A percentile compares a stretch with the other conserved stretches of the same genome.
Evolutionary conservation across 108 stramenopile species (phyloP).

Genomic region (Fragilaria crotonensis): DNA sequence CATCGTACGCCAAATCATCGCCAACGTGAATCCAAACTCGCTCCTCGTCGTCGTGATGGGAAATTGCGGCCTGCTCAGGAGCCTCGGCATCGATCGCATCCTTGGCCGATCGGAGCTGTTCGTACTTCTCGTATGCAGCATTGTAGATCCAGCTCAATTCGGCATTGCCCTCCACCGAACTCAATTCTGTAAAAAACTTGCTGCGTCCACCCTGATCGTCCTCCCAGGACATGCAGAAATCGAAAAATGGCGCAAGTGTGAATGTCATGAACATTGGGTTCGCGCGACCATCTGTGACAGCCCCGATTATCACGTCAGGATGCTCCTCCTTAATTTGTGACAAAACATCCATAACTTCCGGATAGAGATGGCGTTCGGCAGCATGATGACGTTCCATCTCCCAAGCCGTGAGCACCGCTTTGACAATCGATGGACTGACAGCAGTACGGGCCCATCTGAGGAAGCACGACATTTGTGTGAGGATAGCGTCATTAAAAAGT

Average conservation of each 20-base stretch:
- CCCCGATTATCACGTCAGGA: constrained; percentile 77
- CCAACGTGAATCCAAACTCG: constrained; percentile 80
- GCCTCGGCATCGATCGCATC: constrained; percentile 29
- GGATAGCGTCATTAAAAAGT: not conserved
- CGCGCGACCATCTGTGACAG: constrained; percentile 84
- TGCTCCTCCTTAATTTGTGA: constrained; percentile 68
- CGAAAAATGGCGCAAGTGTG: constrained; percentile 80
- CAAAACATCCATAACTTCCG: constrained; percentile 53
- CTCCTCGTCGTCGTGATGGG: constrained; percentile 28
- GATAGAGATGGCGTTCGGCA: constrained; percentile 79
- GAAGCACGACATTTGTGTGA: not conserved
- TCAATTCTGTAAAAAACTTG: constrained; percentile 74
- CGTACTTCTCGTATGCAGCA: constrained; percentile 71
- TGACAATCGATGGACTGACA: constrained; percentile 65
- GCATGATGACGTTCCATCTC: constrained; percentile 86
- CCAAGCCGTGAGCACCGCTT: constrained; percentile 75
- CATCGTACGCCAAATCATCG: constrained; percentile 85
- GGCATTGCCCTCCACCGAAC: constrained; percentile 48
- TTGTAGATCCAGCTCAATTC: constrained; percentile 86
- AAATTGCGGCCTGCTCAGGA: constrained; percentile 16
- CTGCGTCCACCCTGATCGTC: constrained; percentile 71
- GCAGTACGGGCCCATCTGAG: constrained; percentile 64
- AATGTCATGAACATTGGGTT: constrained; percentile 84
- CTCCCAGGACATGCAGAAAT: constrained; percentile 86
- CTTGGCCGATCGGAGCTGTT: constrained; percentile 44